Base-by-base conservation (phyloP, 75 land plant species). In the Selaginella moellendorffii region DNA sequence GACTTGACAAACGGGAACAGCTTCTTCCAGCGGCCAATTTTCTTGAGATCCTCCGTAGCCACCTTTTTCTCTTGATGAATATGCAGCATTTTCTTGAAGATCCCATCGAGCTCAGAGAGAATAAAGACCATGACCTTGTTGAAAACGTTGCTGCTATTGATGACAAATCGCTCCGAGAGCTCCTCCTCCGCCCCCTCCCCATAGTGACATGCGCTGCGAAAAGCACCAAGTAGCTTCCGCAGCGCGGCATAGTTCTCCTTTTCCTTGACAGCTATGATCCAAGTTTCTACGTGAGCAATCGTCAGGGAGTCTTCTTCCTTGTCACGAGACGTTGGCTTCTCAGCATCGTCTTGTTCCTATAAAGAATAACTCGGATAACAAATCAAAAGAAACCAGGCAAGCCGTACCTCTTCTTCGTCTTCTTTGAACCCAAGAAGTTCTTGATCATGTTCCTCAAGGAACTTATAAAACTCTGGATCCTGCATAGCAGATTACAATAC, bases 391-490 rank as follows among this genome's bases (percentile, higher is more conserved):
- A n/a, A n/a, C n/a, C n/a, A n/a, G n/a, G n/a, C 46, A 36, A 36
- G 46, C 46, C 74, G 65, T 65, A 82, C 91, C 63, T 68, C 77
- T 30, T 54, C 72, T 61, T 81, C 88, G 26, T 84, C 91, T 62
- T 84, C 88, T 65, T 76, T 66, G 51, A 91, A 91, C n/a, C 84
- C 84, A 26, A 91, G 78, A 64, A 87, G 83, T 71, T 84, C 88
- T 53, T 87, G 79, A 62, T 86, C 96, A 66, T 82, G 77, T 30
- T 86, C 83, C 71, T 71, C 83, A 91, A 72, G 54, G 54, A 76
- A 91, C 75, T 85, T 42, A 68, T 74, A 91, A 65, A 91, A 91
- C 52, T 91, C 97, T 18, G 93, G 93, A 64, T 91, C 88, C 97
- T 91, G 83, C 31, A 58, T 52, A 23, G 25, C 23, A n/a, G n/a